Conservation (phyloP, 768 basidiomycete genomes). For the Russula dissimulans region DNA sequence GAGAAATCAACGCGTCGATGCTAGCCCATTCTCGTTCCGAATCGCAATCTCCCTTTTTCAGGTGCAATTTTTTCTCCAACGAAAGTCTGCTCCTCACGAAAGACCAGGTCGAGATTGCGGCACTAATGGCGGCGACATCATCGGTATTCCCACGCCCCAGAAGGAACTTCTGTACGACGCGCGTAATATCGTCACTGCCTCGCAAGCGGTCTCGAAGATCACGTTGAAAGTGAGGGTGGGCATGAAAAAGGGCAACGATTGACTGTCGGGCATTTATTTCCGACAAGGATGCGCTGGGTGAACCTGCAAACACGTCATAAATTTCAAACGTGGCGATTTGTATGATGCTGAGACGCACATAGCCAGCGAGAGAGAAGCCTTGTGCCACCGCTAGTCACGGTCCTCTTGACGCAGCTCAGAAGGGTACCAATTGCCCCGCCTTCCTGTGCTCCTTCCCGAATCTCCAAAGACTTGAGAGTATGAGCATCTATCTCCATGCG, state of each 20-base stretch:
- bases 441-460: slow-evolving; percentile 64
- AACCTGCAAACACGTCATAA: slow-evolving; percentile 40
- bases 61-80: slow-evolving; percentile 50
- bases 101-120: slow-evolving; percentile 53
- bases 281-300: slow-evolving; percentile 65
- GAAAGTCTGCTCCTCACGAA: slow-evolving; percentile 41
- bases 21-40: slow-evolving; percentile 43
- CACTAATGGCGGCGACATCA: slow-evolving; percentile 58
- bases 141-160: slow-evolving; percentile 55
- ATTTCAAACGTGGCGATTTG: neutral
- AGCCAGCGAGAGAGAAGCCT: slow-evolving; percentile 69
- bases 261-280: slow-evolving; percentile 71
- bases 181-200: slow-evolving; percentile 57
- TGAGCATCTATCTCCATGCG: slow-evolving; percentile 88
- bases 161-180: slow-evolving; percentile 70
- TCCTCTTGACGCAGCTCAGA: slow-evolving; percentile 65
- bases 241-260: slow-evolving; percentile 63
- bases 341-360: slow-evolving; percentile 38
- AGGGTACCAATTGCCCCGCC: slow-evolving; percentile 68
- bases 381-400: slow-evolving; percentile 67
- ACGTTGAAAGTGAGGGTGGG: slow-evolving; percentile 49
- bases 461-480: slow-evolving; percentile 83
- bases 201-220: slow-evolving; percentile 51
- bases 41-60: slow-evolving; percentile 21
- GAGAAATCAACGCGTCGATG: slow-evolving; percentile 43